Conservation (phyloP, 2,329 filamentous ascomycete species). For the Alternaria triticina region DNA sequence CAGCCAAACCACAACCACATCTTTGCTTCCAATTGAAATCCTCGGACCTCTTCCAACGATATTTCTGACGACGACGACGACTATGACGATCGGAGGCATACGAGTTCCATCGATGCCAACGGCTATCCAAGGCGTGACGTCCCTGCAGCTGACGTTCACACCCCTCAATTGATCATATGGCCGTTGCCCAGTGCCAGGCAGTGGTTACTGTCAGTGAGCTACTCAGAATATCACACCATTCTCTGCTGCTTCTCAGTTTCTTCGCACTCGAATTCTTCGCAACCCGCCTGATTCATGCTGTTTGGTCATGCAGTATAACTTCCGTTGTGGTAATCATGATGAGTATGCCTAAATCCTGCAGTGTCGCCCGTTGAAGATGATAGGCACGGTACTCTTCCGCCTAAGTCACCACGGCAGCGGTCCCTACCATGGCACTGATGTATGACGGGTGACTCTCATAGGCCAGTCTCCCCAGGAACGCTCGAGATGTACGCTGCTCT, state of each 20-base stretch:
- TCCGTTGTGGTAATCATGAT: neutral
- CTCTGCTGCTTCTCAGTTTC: too few species aligned
- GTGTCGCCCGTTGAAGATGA: neutral
- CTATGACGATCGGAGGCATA: neutral
- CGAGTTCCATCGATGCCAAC: neutral
- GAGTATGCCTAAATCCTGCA: neutral
- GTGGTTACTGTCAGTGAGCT: neutral
- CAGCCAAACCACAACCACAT: conserved; percentile 4
- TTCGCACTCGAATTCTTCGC: neutral
- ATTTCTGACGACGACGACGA: neutral
- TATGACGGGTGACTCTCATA: neutral
- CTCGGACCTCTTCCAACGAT: neutral
- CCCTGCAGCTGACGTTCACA: neutral
- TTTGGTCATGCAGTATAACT: neutral
- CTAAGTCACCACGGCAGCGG: neutral
- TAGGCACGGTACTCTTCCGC: neutral
- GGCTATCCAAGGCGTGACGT: neutral
- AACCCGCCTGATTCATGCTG: neutral
- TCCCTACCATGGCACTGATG: neutral
- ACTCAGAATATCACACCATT: neutral
- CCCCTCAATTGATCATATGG: neutral
- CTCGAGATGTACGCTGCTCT: neutral
- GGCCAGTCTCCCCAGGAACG: neutral
- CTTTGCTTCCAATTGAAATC: neutral
- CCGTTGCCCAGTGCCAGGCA: neutral